Conservation (phyloP, 2,329 filamentous ascomycete species). For the Fusarium domesticum region DNA sequence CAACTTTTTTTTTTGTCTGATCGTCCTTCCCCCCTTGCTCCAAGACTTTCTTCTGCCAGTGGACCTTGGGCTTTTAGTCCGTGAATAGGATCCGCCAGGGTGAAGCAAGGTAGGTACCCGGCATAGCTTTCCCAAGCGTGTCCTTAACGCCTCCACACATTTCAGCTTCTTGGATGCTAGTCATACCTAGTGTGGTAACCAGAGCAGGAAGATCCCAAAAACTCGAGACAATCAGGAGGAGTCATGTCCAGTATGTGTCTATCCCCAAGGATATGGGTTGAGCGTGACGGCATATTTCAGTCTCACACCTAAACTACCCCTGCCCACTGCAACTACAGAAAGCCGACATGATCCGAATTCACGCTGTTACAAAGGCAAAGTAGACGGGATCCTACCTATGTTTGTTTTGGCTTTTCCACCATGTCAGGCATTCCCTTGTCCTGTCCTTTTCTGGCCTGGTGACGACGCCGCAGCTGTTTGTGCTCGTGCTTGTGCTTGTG, state of each 20-base stretch:
- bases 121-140: slow-evolving; percentile 10
- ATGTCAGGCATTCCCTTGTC: slow-evolving; percentile 7
- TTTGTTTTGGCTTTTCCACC: neutral
- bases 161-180: slow-evolving; percentile 22
- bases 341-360: slow-evolving; percentile 29
- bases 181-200: slow-evolving; percentile 17
- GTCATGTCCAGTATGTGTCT: slow-evolving; percentile 2
- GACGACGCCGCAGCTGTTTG: neutral
- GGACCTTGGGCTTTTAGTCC: slow-evolving; percentile 14
- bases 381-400: slow-evolving; percentile 9
- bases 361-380: slow-evolving; percentile 16
- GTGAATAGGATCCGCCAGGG: slow-evolving; percentile 18
- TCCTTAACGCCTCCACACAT: slow-evolving; percentile 20
- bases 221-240: slow-evolving; percentile 12
- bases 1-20: slow-evolving; percentile 10
- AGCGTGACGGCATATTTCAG: slow-evolving; percentile 27
- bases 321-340: slow-evolving; percentile 15
- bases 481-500: slow-evolving; percentile 12
- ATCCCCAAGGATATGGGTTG: slow-evolving; percentile 13
- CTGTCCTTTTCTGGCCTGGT: neutral
- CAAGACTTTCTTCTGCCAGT: slow-evolving; percentile 21
- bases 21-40: slow-evolving; percentile 5
- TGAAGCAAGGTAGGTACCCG: slow-evolving; percentile 26
- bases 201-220: slow-evolving; percentile 16
- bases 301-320: slow-evolving; percentile 18